These are phyloP conservation scores for Serendipita indica DNA, from an alignment of 768 basidiomycete genomes.

Conservation along the genomic window DNA sequence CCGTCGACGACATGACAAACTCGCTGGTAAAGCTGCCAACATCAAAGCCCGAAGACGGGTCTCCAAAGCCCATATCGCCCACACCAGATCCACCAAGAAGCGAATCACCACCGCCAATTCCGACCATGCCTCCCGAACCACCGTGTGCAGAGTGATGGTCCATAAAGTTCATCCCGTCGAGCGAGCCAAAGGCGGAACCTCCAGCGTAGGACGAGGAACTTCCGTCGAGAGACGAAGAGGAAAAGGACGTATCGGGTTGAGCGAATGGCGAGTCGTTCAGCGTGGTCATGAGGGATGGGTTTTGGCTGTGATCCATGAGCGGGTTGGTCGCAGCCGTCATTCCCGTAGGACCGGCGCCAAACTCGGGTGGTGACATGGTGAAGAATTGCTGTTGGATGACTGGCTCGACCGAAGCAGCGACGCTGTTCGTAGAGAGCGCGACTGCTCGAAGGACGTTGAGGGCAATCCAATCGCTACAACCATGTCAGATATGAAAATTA, in stretches of 20 bases:
- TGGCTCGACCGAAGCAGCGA: conserved; percentile 82
- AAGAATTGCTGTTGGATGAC: conserved; percentile 86
- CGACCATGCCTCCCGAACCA: background rate
- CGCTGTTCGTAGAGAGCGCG: conserved; percentile 78
- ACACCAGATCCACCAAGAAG: background rate
- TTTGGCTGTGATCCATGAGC: conserved; percentile 66
- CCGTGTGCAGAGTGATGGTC: background rate
- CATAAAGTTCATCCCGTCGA: conserved; percentile 5
- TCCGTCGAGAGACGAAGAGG: background rate
- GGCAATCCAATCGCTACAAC: conserved; percentile 71
- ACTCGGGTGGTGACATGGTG: conserved; percentile 46
- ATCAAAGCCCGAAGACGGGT: background rate
- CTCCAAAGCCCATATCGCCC: background rate
- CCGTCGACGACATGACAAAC: conserved; percentile 3
- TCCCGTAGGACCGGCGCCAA: background rate
- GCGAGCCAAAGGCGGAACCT: conserved; percentile 2
- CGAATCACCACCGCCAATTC: too few relatives aligned
- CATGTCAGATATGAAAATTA: background rate
- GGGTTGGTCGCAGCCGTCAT: conserved; percentile 27
- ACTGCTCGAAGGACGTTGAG: conserved; percentile 77
- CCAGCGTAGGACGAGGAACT: background rate
- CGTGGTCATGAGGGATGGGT: conserved; percentile 83
- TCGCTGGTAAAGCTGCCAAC: conserved; percentile 3
- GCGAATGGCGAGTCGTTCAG: conserved; percentile 54
- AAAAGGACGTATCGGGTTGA: background rate